Base-by-base conservation (phyloP, 768 basidiomycete genomes). In the Leccinum ochraceum region DNA sequence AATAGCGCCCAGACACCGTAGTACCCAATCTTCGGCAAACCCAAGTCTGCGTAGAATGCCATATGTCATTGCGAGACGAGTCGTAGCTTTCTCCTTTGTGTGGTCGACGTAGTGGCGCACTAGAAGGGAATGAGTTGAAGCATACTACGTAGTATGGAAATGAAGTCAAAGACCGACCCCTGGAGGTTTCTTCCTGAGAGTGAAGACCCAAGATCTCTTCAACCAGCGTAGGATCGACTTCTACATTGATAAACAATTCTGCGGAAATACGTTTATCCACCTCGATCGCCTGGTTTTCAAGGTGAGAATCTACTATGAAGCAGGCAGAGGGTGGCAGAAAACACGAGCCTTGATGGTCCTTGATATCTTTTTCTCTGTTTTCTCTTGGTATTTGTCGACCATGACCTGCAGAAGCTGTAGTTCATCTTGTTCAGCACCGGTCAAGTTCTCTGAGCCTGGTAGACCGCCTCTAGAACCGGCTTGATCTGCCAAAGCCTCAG, bases 381-480 rank as follows among this genome's bases (percentile, higher is more conserved):
- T 94, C 20, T 95, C 93, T 68, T 96, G 93, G 53, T 89, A 78
- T 67, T 85, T 88, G 63, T 96, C 94, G 1, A 96, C 84, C 53
- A 94, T 68, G 52, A 73, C 76, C 76, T 95, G 94, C 54, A 94
- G 77, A 32, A 80, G 78, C 60, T 78, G 80, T 56, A 88, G 84
- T 68, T 83, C 83, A 11, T 72, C 76, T 55, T 77, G 79, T 54
- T 77, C 76, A 17, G 71, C 67, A 60, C 75, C 73, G 51, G 73
- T 71, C 22, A 22, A 20, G 48, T 72, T 75, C 46, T 75, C 76
- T 16, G 53, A 24, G 42, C 54, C 56, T 49, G 60, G 66, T 28
- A 50, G 57, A 58, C 59, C 61, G 37, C 53, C 60, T 37, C 16
- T 54, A 13, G 20, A 56, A 52, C 34, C 11, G 28, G 59, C 42